These are phyloP conservation scores for Theobroma cacao DNA, from an alignment of 345 rosid species.

Conservation along the genomic window DNA sequence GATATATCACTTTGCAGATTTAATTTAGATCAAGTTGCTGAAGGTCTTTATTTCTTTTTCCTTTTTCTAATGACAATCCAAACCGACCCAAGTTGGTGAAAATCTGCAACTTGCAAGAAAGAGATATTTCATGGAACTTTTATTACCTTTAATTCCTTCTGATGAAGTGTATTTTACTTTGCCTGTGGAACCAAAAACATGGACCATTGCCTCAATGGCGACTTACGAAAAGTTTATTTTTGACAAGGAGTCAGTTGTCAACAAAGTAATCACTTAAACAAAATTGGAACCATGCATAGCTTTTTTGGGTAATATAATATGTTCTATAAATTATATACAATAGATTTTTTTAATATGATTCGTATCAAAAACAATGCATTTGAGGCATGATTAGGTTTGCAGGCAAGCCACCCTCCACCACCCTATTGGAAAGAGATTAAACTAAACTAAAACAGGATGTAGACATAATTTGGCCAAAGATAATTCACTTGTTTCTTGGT, in stretches of 20 bases:
- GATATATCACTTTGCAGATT: no score
- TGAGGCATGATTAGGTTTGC: background rate
- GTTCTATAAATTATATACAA: no score
- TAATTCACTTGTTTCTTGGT: background rate
- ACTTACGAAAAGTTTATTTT: background rate
- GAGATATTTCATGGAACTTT: background rate
- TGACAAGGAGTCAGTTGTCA: background rate
- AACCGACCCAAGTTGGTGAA: background rate
- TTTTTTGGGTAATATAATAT: background rate
- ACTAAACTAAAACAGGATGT: background rate
- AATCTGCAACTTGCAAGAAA: constrained; percentile 6
- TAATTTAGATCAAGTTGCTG: background rate
- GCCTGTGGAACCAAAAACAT: background rate
- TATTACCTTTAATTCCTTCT: background rate
- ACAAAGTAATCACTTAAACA: background rate
- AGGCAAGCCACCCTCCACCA: background rate
- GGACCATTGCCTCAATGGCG: background rate
- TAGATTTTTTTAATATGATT: background rate
- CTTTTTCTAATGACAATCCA: background rate
- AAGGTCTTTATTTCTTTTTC: background rate
- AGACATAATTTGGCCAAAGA: background rate
- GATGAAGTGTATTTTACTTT: background rate
- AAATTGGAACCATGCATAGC: background rate
- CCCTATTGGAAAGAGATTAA: background rate
- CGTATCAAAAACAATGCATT: background rate